These are phyloP conservation scores for Oryza meridionalis DNA, from an alignment of 176 grass and related monocot species.

Conservation along the genomic window DNA sequence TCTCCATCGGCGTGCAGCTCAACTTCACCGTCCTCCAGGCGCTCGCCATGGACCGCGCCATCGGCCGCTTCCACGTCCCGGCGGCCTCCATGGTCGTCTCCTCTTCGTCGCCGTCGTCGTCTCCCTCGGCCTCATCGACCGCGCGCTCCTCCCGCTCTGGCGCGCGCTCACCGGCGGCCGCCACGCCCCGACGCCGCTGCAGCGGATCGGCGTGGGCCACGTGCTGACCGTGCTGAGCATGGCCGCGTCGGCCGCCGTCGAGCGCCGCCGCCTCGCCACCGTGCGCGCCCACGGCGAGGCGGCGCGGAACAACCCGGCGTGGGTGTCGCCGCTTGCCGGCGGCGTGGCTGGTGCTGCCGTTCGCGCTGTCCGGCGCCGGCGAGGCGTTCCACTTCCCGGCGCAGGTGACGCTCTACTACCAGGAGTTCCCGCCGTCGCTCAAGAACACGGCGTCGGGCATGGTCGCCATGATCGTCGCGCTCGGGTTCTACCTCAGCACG, in stretches of 20 bases:
- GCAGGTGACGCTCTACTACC: slow-evolving; percentile 70
- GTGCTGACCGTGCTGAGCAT: slow-evolving; percentile 52
- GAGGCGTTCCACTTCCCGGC: slow-evolving; percentile 72
- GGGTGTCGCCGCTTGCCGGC: slow-evolving; percentile 75
- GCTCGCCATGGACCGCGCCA: slow-evolving; percentile 71
- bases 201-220: slow-evolving; percentile 64
- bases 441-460: slow-evolving; percentile 76
- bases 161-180: slow-evolving; percentile 8
- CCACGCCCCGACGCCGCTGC: slow-evolving; percentile 51
- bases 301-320: not conserved
- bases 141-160: slow-evolving; percentile 59
- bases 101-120: slow-evolving; percentile 27
- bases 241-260: slow-evolving; percentile 57
- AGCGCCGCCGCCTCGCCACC: slow-evolving; percentile 41
- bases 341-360: slow-evolving; percentile 70
- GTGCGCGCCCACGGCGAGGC: slow-evolving; percentile 44
- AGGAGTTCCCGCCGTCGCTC: slow-evolving; percentile 70
- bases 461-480: slow-evolving; percentile 52
- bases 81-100: slow-evolving; percentile 56
- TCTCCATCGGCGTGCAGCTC: slow-evolving; percentile 61
- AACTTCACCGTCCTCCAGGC: slow-evolving; percentile 73
- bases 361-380: slow-evolving; percentile 49
- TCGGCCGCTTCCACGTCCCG: slow-evolving; percentile 59
- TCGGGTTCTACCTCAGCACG: slow-evolving; percentile 84
- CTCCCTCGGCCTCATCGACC: slow-evolving; percentile 60